Evolutionary conservation across 257 asterid genomes (phyloP), one percentile per base, ranked within the genome.

Genomic region (Schizonepeta tenuifolia): DNA sequence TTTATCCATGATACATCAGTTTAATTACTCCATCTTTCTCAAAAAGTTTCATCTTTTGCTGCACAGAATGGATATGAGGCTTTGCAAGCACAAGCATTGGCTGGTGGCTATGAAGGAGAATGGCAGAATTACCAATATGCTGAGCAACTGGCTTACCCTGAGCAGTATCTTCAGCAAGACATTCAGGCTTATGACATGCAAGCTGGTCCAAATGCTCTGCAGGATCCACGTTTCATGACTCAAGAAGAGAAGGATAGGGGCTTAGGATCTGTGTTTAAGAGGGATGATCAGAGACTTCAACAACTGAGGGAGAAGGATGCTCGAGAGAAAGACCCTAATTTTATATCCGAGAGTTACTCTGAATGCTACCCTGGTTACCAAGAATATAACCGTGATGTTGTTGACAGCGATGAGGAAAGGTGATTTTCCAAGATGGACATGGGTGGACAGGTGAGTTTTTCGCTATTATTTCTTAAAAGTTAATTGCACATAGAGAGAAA

Each of bases 171-270:
- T 61, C 98, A 89, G 84, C 96, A 84, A 79, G 89, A 92, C 69
- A 62, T 90, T 22, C 95, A 87, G 83, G 71, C 72, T 49, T 92
- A 87, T 72, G 99, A 95, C 56, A 68, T 86, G 80, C 96, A 91
- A 80, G 79, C 86, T 56, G 95, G 81, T 72, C 60, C 75, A 7
- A 67, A 74, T 54, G 80, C 43, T 65, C 81, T 51, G 38, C 96
- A 80, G 78, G 99, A 95, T 77, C 98, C 96, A 22, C 89, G 78
- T 36, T 75, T 90, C 18, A 95, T 95, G 98, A 91, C 91, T 57
- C 99, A 95, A 86, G 99, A 95, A 80, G 99, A 95, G 84, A 95
- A 95, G 81, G 99, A 95, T 72, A 86, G 99, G 78, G 99, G 99
- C 43, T 82, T 95, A 70, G 99, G 99, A 56, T 95, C 99, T 0